phyloP scores from a whole-genome alignment of 2,329 filamentous ascomycete species.

The Leptographium wingfieldii region DNA sequence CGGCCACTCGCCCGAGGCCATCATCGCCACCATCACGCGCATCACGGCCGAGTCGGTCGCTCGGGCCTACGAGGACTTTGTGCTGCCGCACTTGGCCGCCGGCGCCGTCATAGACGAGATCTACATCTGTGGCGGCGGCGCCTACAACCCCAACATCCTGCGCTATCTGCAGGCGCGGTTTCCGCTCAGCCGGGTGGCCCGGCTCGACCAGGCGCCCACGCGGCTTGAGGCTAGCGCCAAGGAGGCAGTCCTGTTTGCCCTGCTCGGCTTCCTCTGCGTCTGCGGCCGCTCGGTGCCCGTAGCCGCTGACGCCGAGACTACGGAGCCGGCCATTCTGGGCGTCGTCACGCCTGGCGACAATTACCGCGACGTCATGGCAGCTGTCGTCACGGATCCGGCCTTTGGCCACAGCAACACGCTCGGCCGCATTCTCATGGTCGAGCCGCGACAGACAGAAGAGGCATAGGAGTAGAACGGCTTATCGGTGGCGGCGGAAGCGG shows the following conservation, averaged over 20 bases:
- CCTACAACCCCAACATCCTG: constrained; percentile 2
- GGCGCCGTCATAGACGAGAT: neutral
- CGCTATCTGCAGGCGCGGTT: neutral
- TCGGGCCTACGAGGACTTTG: neutral
- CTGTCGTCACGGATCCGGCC: neutral
- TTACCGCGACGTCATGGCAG: neutral
- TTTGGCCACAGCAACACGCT: neutral
- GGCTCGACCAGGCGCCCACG: neutral
- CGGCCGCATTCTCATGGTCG: neutral
- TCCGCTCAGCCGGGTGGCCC: neutral
- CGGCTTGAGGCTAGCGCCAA: neutral
- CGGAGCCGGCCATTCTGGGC: neutral
- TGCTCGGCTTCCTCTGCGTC: constrained; percentile 1
- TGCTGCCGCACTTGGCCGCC: neutral
- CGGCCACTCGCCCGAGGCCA: neutral
- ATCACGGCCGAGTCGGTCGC: constrained; percentile 3
- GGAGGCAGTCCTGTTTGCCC: constrained; percentile 1
- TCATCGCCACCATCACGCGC: constrained; percentile 1
- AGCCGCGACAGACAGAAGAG: no score
- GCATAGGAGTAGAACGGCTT: no score
- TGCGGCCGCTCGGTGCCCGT: neutral
- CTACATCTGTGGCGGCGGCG: constrained; percentile 1
- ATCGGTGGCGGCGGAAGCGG: no score
- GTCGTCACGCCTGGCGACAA: neutral
- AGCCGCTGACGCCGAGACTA: neutral